Evolutionary conservation across 192 early-diverging fungal species (phyloP), one percentile per base, ranked within the genome.

Genomic region (Hyaloraphidium curvatum): DNA sequence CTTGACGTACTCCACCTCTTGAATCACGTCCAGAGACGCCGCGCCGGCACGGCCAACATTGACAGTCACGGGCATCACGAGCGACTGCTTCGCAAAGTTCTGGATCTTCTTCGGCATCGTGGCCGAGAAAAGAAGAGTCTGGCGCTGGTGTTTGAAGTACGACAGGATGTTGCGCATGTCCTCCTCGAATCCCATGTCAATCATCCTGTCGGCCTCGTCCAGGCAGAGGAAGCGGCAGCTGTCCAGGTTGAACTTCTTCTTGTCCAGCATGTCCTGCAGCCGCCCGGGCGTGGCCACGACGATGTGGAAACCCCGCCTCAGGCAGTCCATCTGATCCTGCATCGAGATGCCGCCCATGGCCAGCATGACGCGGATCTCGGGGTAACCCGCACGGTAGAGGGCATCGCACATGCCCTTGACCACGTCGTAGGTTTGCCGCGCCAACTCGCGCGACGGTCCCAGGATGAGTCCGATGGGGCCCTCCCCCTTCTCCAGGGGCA

Each of bases 81-180:
- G 74, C 0, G 93, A 83, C 0, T 81, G 81, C 35, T 76, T 62
- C 2, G 93, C 93, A 70, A 97, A 97, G 58, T 93, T 83, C 63
- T 93, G 93, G 56, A 97, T 95, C 71, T 95, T 94, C 62, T 91
- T 90, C 9, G 93, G 93, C 93, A 97, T 91, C 4, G 89, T 91
- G 26, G 89, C 89, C 25, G 84, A 87, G 58, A 91, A 97, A 7
- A 97, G 65, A n/a, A 97, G 73, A 1, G 93, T 97, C 62, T 97
- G 93, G 27, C 91, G 83, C 68, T 97, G 93, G 37, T 70, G 66
- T 14, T 78, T 94, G 59, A 94, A 97, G 58, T 80, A 94, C 2
- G 91, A 96, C 71, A 97, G 80, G 52, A 97, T 89, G 31, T 82
- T 86, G 41, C 93, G 77, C 29, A 93, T 83, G 61, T 95, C 93